Base-by-base conservation (phyloP, 441 rosid genomes). In the Brassica hybrid region DNA sequence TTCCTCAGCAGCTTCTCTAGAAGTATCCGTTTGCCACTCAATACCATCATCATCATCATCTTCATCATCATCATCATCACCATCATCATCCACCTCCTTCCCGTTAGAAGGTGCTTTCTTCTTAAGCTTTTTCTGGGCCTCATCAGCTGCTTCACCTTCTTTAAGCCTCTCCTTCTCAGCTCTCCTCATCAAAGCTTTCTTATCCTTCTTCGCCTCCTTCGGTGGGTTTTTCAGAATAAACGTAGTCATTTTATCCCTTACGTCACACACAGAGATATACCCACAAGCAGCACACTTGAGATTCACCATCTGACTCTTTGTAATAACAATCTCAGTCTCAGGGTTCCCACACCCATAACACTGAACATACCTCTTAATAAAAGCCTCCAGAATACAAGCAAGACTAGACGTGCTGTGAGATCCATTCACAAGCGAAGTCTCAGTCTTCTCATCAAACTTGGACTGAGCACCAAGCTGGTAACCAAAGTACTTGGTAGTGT, bases 381-480 rank as follows among this genome's bases (percentile, higher is more conserved):
- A 94, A 85, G 77, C 88, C 82, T 92, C 97, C 11, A 94, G 86
- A 67, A 94, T 88, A 14, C 80, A 86, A 0, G 97, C 95, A 74
- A 92, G 97, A 79, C 88, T 91, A 0, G 88, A 67, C 70, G 98
- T 91, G 38, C 81, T 94, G 56, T 94, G 98, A 9, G 95, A 83
- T 7, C 98, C 97, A 83, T 94, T 94, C n/a, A 94, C 98, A 71
- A 87, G 95, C 3, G 97, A 83, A 21, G 74, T 89, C 41, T 94
- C 95, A 4, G 88, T 88, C 79, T 88, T 94, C 83, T 88, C 98
- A 41, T 94, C 98, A 16, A 92, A 94, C 54, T 94, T 94, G 23
- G 98, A 94, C 76, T 94, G 98, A 16, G 98, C 97, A 0, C 98
- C 98, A 32, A 94, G 98, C 84, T 94, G 97, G 72, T 88, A 86